Base-by-base conservation (phyloP, 2,329 filamentous ascomycete genomes). In the Nakataea oryzae region DNA sequence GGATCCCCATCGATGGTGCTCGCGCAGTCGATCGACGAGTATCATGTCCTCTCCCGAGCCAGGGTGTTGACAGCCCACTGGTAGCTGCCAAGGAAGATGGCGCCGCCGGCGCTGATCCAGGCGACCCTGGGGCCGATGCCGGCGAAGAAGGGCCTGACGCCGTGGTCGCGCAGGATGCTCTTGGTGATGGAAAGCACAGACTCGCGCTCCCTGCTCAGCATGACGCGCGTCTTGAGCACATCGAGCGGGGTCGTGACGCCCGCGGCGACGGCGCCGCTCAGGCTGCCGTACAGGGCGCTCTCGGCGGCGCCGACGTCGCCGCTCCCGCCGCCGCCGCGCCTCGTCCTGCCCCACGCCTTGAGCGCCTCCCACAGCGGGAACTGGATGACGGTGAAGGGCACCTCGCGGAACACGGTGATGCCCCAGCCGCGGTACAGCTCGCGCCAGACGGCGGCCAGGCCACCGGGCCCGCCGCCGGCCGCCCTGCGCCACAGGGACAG, bases 341-440 rank as follows among this genome's bases (percentile, higher is more conserved):
- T 73, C 54, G 76, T 69, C 56, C 81, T 74, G 7, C 86, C 80
- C 82, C 85, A 90, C 55, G 80, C 79, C 81, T 97, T 97, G 81
- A 97, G 84, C 5, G 83, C 86, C 76, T 99, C 95, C 95, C 95
- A 99, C 65, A 99, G 82, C 57, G 95, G 95, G 73, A 99, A 99
- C 75, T 99, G 95, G 65, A 99, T 89, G 12, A 97, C 87, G 3
- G 96, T 97, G 71, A 99, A 99, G 4, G 95, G 95, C 64, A 99
- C 93, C 79, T 99, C 95, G 63, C 95, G 86, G 77, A 97, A 88
- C 61, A 99, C 87, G 1, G 95, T 99, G 68, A 97, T 92, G 24
- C 86, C 84, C 83, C 92, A 96, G 1, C 96, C 95, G 47, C 95
- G 83, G 75, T 99, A 99, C 62, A 99, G 76, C 75, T 97, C 93